Conservation (phyloP, 1,139 yeast genomes). For the Candida frijolesensis region DNA sequence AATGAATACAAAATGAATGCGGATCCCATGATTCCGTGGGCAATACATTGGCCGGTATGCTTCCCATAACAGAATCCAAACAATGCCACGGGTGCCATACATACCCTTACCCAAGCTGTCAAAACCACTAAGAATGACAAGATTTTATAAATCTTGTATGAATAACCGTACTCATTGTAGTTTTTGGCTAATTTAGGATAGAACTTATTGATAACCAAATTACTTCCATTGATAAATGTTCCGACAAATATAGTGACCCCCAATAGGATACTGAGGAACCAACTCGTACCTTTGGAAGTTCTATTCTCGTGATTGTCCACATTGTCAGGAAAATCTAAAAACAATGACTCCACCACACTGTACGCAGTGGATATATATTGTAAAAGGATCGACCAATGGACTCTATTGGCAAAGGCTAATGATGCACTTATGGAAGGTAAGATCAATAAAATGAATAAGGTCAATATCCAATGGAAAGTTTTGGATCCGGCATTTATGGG, state of each 20-base stretch:
- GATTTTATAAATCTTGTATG: conserved; percentile 41
- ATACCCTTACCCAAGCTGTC: conserved; percentile 69
- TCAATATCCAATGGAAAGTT: conserved; percentile 64
- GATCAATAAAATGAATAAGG: conserved; percentile 48
- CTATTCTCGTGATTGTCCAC: conserved; percentile 63
- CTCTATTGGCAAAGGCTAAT: conserved; percentile 55
- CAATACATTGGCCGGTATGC: conserved; percentile 90
- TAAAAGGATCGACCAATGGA: conserved; percentile 46
- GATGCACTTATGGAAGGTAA: conserved; percentile 58
- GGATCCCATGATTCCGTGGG: conserved; percentile 96
- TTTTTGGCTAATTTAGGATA: conserved; percentile 33
- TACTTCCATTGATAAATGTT: conserved; percentile 54
- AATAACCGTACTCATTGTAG: conserved; percentile 18
- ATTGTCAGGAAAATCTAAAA: conserved; percentile 62
- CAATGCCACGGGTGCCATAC: conserved; percentile 80
- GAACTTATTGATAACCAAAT: conserved; percentile 40
- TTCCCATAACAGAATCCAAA: conserved; percentile 75
- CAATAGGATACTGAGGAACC: conserved; percentile 54
- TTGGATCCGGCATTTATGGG: conserved; percentile 53
- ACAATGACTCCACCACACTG: conserved; percentile 54
- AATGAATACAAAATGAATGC: conserved; percentile 82
- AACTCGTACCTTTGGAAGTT: conserved; percentile 66
- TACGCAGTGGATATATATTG: conserved; percentile 53
- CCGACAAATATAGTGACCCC: conserved; percentile 56
- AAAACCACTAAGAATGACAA: conserved; percentile 49